These are phyloP conservation scores for Fusarium sp. DNA, from an alignment of 2,329 filamentous ascomycete species.

Conservation along the genomic window DNA sequence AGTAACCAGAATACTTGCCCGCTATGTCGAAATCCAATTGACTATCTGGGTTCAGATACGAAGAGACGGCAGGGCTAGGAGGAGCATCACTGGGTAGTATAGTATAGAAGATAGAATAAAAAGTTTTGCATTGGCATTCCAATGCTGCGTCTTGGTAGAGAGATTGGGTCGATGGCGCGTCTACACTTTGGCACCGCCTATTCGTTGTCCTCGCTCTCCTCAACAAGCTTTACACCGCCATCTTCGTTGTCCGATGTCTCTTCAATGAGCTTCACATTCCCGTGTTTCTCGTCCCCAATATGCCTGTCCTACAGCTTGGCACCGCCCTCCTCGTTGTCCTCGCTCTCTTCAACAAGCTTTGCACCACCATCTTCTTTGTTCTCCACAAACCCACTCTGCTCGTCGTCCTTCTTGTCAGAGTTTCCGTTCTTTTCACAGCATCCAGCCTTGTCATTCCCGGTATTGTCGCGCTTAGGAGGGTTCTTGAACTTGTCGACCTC, in stretches of 20 bases:
- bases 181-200: slow-evolving; percentile 3
- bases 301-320: neutral
- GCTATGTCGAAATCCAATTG: slow-evolving; percentile 89
- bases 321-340: neutral
- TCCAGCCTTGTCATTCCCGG: neutral
- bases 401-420: neutral
- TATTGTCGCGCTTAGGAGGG: neutral
- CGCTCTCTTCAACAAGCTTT: neutral
- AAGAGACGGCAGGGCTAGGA: slow-evolving; percentile 47
- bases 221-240: no score
- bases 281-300: neutral
- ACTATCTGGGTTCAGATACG: slow-evolving; percentile 59
- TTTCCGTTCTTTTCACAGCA: neutral
- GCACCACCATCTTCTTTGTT: neutral
- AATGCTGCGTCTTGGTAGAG: neutral
- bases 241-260: neutral
- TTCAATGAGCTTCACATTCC: neutral
- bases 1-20: slow-evolving; percentile 93
- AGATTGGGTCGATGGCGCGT: neutral
- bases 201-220: neutral
- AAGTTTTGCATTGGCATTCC: slow-evolving; percentile 1
- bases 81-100: neutral
- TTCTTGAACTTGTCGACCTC: neutral
- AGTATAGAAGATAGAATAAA: slow-evolving; percentile 4
- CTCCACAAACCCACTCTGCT: neutral